Evolutionary conservation across 805 yeast genomes (phyloP).

Genomic region (Yarrowia sp.): DNA sequence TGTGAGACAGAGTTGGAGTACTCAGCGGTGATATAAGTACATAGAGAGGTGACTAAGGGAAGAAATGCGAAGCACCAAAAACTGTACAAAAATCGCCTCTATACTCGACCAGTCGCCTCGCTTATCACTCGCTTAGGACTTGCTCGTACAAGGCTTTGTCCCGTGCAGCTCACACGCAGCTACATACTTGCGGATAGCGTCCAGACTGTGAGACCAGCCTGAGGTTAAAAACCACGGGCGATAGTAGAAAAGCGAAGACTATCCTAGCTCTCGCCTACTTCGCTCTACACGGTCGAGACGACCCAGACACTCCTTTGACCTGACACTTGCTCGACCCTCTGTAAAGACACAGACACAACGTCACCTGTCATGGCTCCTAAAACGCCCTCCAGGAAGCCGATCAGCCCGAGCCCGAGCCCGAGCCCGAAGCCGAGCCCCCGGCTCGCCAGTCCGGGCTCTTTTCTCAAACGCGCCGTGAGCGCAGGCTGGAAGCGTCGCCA

Average conservation of each 20-base stretch:
- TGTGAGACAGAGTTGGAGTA: no score
- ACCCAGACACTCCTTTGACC: no score
- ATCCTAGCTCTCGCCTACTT: no score
- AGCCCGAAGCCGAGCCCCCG: constrained; percentile 20
- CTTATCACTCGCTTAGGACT: no score
- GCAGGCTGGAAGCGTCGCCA: constrained; percentile 18
- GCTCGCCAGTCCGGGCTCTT: constrained; percentile 3
- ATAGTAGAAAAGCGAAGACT: not conserved
- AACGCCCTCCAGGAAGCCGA: not conserved
- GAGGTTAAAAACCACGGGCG: constrained; percentile 13
- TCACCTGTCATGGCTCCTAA: constrained; percentile 5
- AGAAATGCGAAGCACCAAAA: no score
- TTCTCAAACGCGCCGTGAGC: constrained; percentile 13
- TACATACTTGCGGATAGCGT: constrained; percentile 8
- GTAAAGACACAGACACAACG: not conserved
- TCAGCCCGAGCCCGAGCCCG: not conserved
- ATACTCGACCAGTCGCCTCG: no score
- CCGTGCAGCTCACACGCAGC: not conserved
- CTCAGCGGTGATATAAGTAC: no score
- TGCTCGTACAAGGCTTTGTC: no score
- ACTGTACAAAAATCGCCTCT: no score
- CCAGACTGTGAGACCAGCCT: not conserved
- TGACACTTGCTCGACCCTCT: no score
- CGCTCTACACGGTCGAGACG: no score
- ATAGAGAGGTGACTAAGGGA: no score